Evolutionary conservation across 2,329 filamentous ascomycete species (phyloP).

Genomic region (Nemania serpens): DNA sequence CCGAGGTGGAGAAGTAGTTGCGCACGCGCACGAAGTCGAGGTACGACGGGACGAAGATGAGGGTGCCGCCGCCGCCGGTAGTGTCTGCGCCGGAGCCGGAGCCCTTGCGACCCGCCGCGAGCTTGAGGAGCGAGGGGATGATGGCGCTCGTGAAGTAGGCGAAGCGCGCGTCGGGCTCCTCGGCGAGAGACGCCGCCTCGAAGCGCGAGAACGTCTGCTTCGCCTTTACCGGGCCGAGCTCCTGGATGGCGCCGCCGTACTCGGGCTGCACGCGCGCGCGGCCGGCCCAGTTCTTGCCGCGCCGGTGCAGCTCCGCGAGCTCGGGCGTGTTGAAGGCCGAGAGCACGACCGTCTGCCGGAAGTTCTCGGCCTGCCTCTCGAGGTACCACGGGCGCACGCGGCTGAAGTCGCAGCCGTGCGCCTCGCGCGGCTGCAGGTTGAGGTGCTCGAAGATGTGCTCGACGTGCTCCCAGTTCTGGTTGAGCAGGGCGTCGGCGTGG

Average conservation of each 20-base stretch:
- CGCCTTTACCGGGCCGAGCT: slow-evolving; percentile 67
- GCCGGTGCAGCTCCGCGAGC: slow-evolving; percentile 77
- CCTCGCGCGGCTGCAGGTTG: slow-evolving; percentile 86
- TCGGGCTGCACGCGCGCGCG: slow-evolving; percentile 73
- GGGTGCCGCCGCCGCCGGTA: slow-evolving; percentile 60
- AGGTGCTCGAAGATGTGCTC: slow-evolving; percentile 90
- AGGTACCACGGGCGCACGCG: slow-evolving; percentile 91
- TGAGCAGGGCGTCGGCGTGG: slow-evolving; percentile 88
- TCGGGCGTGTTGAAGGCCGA: slow-evolving; percentile 87
- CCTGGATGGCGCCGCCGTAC: slow-evolving; percentile 74
- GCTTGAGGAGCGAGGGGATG: slow-evolving; percentile 73
- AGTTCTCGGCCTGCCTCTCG: slow-evolving; percentile 78
- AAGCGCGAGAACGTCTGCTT: slow-evolving; percentile 92
- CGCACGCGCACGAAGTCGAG: slow-evolving; percentile 93
- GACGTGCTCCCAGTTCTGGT: slow-evolving; percentile 99
- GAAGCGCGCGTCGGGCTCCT: slow-evolving; percentile 87
- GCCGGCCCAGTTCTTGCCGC: slow-evolving; percentile 81
- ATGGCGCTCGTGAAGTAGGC: slow-evolving; percentile 86
- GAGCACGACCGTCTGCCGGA: slow-evolving; percentile 84
- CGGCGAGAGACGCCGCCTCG: slow-evolving; percentile 68
- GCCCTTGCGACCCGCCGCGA: slow-evolving; percentile 45
- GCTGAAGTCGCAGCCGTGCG: slow-evolving; percentile 91
- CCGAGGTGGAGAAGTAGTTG: slow-evolving; percentile 83
- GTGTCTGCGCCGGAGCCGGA: neutral
- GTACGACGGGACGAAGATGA: slow-evolving; percentile 91